Base-by-base conservation (phyloP, 2,329 filamentous ascomycete genomes). In the Penicillium sp. region DNA sequence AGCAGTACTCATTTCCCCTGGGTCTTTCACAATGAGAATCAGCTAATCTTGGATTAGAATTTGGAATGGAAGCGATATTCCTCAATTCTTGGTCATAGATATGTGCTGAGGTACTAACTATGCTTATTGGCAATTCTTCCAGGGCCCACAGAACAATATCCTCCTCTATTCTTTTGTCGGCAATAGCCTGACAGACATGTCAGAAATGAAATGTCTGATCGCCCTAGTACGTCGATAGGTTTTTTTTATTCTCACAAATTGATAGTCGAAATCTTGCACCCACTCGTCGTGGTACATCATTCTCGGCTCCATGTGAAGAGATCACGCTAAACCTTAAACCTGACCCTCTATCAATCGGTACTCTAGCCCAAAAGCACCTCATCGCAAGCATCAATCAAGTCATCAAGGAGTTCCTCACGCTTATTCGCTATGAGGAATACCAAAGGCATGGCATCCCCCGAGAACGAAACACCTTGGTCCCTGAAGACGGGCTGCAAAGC, bases 351-450 rank as follows among this genome's bases (percentile, higher is more conserved):
- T 43, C 27, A 27, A 16, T 19, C 31, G 36, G 36, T n/a, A 47
- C 44, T 16, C 33, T 39, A 10, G 31, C 44, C 18, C 52, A 36
- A 50, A 58, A 68, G 64, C 64, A 68, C 66, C 63, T 68, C 64
- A 68, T 68, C 55, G 16, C 19, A 35, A 36, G 50, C 50, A 35
- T 37, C 19, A 58, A 66, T 68, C 59, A 65, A 63, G 39, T 53
- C 63, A 68, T 66, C 54, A 56, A 50, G 44, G 63, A 58, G 56
- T 58, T 18, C 14, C 24, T 24, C 14, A n/a, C 40, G 16, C 24
- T 56, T 37, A 60, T 61, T 59, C 31, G 46, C 40, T 58, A 43
- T 19, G 31, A 31, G 43, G 7, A 16, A 31, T 14, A 40, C 52
- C 40, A 33, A 44, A 3, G 19, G 36, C 22, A 27, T 50, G 54